These are phyloP conservation scores for Globisporangium barbulae DNA, from an alignment of 352 stramenopile genomes.

Conservation along the genomic window DNA sequence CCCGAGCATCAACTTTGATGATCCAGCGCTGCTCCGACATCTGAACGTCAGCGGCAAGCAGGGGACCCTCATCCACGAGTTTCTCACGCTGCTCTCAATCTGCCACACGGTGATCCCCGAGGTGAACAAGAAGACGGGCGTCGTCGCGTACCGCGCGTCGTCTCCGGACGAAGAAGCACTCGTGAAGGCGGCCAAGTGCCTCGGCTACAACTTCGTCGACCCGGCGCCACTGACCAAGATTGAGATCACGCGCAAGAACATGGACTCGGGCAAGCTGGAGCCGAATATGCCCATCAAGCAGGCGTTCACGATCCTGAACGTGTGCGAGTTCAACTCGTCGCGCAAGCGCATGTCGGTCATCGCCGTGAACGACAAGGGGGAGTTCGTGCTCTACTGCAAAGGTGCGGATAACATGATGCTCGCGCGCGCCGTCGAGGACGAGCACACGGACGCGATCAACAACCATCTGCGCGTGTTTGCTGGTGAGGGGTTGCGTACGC, in stretches of 20 bases:
- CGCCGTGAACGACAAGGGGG: slow-evolving; percentile 46
- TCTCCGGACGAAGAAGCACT: slow-evolving; percentile 93
- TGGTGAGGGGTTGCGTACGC: slow-evolving; percentile 72
- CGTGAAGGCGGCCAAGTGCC: slow-evolving; percentile 77
- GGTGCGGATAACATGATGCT: slow-evolving; percentile 87
- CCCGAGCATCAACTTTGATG: slow-evolving; percentile 67
- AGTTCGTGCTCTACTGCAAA: slow-evolving; percentile 75
- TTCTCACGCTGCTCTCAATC: slow-evolving; percentile 65
- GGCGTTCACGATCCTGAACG: slow-evolving; percentile 63
- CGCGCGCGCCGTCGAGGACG: slow-evolving; percentile 28
- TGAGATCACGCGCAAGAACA: slow-evolving; percentile 41
- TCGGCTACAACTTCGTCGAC: slow-evolving; percentile 79
- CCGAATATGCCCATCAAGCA: slow-evolving; percentile 15
- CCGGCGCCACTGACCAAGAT: slow-evolving; percentile 56
- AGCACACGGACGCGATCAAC: slow-evolving; percentile 22
- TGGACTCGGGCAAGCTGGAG: neutral
- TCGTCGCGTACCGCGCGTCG: slow-evolving; percentile 79
- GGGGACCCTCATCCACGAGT: slow-evolving; percentile 46
- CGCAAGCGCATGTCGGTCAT: slow-evolving; percentile 99
- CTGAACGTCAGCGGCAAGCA: slow-evolving; percentile 24
- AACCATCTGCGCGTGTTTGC: slow-evolving; percentile 65
- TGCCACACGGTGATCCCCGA: slow-evolving; percentile 82
- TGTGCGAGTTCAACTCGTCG: slow-evolving; percentile 88
- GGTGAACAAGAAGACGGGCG: slow-evolving; percentile 33
- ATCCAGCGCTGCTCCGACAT: slow-evolving; percentile 49